Evolutionary conservation across 1,284 basidiomycete genomes (phyloP).

Genomic region (Ustilago sp.): DNA sequence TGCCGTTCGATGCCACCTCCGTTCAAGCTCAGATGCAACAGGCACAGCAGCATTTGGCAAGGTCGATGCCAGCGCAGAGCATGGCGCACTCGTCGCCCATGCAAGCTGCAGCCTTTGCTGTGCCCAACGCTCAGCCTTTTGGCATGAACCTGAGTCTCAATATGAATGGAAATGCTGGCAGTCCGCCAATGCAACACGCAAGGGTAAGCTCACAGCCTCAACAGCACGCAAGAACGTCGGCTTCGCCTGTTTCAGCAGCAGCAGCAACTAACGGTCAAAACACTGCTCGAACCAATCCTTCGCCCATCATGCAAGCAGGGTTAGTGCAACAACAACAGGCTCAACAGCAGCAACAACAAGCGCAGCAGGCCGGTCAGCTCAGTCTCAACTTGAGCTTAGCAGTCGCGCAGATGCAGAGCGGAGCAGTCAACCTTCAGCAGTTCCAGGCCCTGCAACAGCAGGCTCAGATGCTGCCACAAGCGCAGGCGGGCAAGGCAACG

Average conservation of each 20-base stretch:
- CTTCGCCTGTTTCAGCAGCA: conserved; percentile 42
- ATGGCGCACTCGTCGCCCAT: conserved; percentile 50
- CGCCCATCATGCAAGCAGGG: conserved; percentile 51
- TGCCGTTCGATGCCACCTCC: conserved; percentile 47
- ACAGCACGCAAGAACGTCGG: conserved; percentile 44
- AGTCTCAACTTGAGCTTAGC: conserved; percentile 45
- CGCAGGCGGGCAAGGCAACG: conserved; percentile 32
- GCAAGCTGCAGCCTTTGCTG: conserved; percentile 39
- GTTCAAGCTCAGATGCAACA: conserved; percentile 49
- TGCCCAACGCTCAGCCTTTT: conserved; percentile 42
- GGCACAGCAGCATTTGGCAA: conserved; percentile 41
- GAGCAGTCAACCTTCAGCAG: conserved; percentile 30
- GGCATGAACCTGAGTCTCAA: conserved; percentile 47
- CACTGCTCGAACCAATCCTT: conserved; percentile 40
- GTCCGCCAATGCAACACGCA: conserved; percentile 51
- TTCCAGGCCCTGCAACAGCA: conserved; percentile 49
- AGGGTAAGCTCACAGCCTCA: conserved; percentile 55
- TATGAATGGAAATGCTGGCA: conserved; percentile 46
- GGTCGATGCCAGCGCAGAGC: conserved; percentile 41
- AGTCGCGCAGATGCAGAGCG: conserved; percentile 49
- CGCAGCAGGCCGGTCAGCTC: conserved; percentile 25
- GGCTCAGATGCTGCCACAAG: conserved; percentile 46
- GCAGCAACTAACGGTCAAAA: conserved; percentile 46
- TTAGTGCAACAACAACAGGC: conserved; percentile 36
- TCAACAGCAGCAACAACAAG: conserved; percentile 19